Evolutionary conservation across 2,329 filamentous ascomycete species (phyloP), one percentile per base, ranked within the genome.

Genomic region (Penicillium sp.): DNA sequence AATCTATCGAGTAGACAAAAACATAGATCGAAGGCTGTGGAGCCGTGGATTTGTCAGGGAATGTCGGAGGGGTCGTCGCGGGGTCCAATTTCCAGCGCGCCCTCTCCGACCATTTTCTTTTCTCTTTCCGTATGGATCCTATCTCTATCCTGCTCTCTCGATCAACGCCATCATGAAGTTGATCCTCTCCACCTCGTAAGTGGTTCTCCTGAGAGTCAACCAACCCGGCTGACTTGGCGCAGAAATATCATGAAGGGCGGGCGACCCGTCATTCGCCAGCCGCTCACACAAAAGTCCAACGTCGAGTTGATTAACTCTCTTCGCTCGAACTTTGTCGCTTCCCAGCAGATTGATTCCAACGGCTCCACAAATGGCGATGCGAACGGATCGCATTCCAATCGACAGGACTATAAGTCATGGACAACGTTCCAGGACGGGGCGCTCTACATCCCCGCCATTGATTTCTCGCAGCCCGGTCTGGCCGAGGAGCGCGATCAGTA

Each of bases 261-360:
- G 59, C 89, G 89, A 52, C 88, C 90, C 45, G 87, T 96, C 58
- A 87, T 96, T 71, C 86, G 90, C 57, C 89, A 89, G 66, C 85
- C 87, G 15, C 82, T 86, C 54, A 83, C 84, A 60, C 86, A 86
- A 68, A 90, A 92, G 70, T 96, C 93, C 49, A 97, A 97, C 70
- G 86, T 92, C 64, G 94, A 99, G 74, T 84, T 99, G 63, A 88
- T 91, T 59, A 92, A 90, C 66, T 90, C 91, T 3, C 83, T 99
- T 16, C 88, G 89, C 64, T 85, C 86, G 67, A 96, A 93, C 74
- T 90, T 97, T 70, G 71, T 84, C 48, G 84, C 86, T 28, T 87
- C 88, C 36, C 87, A 90, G 69, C 78, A 86, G 66, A 83, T 85
- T 56, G 54, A 74, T 56, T 44, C 65, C n/a, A 45, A 45, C 42